Evolutionary conservation across 306 rosid species (phyloP), one percentile per base, ranked within the genome.

Genomic region (Corylus heterophylla): DNA sequence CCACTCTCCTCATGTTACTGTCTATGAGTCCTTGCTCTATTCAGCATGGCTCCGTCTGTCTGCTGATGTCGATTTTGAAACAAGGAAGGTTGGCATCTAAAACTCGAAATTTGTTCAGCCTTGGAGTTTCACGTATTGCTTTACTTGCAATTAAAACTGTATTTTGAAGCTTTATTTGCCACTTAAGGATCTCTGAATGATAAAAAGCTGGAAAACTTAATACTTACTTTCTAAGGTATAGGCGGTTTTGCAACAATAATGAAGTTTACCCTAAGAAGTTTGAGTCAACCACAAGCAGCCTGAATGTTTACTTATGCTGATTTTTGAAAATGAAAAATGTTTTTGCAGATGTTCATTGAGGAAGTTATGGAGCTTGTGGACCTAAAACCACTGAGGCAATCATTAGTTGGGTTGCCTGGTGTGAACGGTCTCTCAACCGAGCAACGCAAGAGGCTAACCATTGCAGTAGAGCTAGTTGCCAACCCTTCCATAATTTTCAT

Each of bases 401-500:
- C 93, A 54, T 47, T 89, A 13, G 93, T 90, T 9, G 90, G 88
- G 47, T 85, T 94, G 78, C 98, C 98, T 13, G 90, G 91, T 55
- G 92, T 87, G 54, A 89, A 69, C 73, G 98, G 97, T 66, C 97
- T 94, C 47, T 94, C 98, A 51, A 92, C 92, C 0, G 98, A 94
- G 82, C 97, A 94, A 62, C 93, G 96, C 4, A 94, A 94, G 78
- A 90, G 98, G 80, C 69, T 94, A 50, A 94, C 98, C 4, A 92
- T 94, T 62, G 97, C 98, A 8, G 98, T 91, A 49, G 97, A 93
- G 69, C 85, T 93, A 62, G 98, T 93, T 18, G 94, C 98, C 10
- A 93, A 93, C 76, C 98, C 98, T 0, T 93, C 98, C 18, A 90
- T 94, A 71, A 92, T 94, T 67, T 94, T 94, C 85, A 94, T 94